Conservation (phyloP, 2,329 filamentous ascomycete species). For the Colletotrichum sansevieriae region DNA sequence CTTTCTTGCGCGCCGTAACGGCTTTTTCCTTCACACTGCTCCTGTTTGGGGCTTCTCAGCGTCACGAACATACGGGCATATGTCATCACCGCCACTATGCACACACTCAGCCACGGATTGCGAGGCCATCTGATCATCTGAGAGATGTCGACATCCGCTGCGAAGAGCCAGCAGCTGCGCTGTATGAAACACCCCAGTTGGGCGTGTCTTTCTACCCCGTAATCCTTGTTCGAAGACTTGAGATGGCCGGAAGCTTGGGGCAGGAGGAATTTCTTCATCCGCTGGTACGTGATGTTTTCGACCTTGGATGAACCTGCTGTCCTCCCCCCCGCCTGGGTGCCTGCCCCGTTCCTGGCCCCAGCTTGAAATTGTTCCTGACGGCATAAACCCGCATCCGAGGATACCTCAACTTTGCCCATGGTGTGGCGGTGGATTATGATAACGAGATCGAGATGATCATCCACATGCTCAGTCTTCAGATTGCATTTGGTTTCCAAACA, state of each 20-base stretch:
- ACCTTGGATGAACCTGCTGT: slow-evolving; percentile 34
- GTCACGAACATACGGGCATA: slow-evolving; percentile 7
- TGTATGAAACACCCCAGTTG: background rate
- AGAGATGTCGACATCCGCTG: background rate
- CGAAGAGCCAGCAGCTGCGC: background rate
- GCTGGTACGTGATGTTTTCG: background rate
- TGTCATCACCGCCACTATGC: slow-evolving; percentile 18
- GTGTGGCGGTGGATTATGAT: background rate
- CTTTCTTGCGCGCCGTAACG: background rate
- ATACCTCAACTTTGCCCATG: slow-evolving; percentile 13
- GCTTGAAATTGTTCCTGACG: background rate
- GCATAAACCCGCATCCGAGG: slow-evolving; percentile 5
- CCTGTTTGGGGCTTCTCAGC: slow-evolving; percentile 34
- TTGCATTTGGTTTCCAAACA: background rate
- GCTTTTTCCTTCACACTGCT: background rate
- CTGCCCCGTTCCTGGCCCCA: background rate
- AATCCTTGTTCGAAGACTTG: slow-evolving; percentile 2
- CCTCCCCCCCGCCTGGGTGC: background rate
- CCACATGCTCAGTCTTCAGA: background rate
- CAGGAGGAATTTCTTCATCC: slow-evolving; percentile 15
- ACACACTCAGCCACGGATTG: slow-evolving; percentile 22
- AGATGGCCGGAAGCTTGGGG: slow-evolving; percentile 33
- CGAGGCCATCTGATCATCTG: slow-evolving; percentile 1
- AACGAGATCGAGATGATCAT: background rate
- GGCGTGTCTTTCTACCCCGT: background rate